Conservation (phyloP, 208 protist genomes). For the Trypanosoma brucei region DNA sequence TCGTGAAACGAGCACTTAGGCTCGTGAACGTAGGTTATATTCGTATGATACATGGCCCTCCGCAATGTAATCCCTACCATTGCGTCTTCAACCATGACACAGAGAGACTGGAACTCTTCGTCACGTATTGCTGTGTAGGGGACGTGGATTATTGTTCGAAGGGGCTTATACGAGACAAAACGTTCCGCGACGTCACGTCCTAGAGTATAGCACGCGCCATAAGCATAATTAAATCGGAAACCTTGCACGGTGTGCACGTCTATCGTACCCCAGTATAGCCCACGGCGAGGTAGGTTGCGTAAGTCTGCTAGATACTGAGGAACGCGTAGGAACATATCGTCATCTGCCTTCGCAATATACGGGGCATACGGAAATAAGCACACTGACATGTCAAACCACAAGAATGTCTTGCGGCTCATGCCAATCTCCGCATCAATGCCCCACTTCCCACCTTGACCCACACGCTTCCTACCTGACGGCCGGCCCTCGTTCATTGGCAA, state of each 20-base stretch:
- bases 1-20: constrained; percentile 7
- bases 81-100: constrained; percentile 1
- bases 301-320: constrained; percentile 45
- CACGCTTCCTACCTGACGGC: constrained; percentile 18
- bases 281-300: constrained; percentile 12
- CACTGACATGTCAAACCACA: constrained; percentile 38
- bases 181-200: background rate
- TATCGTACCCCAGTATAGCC: constrained; percentile 9
- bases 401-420: constrained; percentile 36
- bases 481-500: constrained; percentile 32
- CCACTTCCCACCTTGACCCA: constrained; percentile 15
- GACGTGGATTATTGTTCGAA: background rate
- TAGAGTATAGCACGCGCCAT: constrained; percentile 5
- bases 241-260: constrained; percentile 5
- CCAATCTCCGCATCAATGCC: constrained; percentile 32
- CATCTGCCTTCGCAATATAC: constrained; percentile 47
- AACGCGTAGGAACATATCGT: constrained; percentile 48
- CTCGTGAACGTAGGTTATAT: background rate
- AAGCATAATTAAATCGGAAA: background rate
- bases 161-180: constrained; percentile 1
- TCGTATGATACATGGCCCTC: background rate
- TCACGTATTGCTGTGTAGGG: constrained; percentile 6
- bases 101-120: background rate
- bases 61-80: constrained; percentile 3
- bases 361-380: constrained; percentile 27